Evolutionary conservation across 2,329 filamentous ascomycete genomes (phyloP).

Genomic region (Aspergillus floridensis): DNA sequence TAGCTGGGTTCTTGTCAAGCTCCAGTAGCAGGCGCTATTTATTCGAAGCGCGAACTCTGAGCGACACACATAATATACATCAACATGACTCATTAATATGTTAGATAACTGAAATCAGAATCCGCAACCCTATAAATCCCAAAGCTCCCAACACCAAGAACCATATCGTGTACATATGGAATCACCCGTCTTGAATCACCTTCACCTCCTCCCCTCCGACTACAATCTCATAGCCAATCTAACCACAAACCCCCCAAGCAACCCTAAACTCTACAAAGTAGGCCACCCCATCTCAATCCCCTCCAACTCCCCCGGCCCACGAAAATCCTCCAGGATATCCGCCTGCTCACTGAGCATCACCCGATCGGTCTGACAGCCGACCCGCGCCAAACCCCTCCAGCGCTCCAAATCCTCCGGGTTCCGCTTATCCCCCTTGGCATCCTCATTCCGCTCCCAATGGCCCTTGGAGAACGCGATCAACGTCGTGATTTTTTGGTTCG

Average conservation of each 20-base stretch:
- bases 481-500: constrained; percentile 49
- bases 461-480: constrained; percentile 55
- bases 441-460: constrained; percentile 53
- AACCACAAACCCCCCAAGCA: not conserved
- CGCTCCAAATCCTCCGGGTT: constrained; percentile 51
- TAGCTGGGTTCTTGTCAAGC: no score
- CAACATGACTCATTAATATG: not conserved
- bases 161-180: no score
- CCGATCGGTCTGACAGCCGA: constrained; percentile 52
- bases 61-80: not conserved
- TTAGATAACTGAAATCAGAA: no score
- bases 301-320: constrained; percentile 49
- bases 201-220: not conserved
- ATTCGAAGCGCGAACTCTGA: no score
- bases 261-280: constrained; percentile 26
- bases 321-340: constrained; percentile 50
- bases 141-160: no score
- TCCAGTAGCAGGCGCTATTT: no score
- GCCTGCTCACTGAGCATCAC: constrained; percentile 56
- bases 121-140: no score
- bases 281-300: constrained; percentile 45
- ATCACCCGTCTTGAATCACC: no score
- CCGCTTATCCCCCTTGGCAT: constrained; percentile 57
- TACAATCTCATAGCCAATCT: not conserved
- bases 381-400: constrained; percentile 53